phyloP scores from a whole-genome alignment of 2,329 filamentous ascomycete genomes.

The Knoxdaviesia capensis region DNA sequence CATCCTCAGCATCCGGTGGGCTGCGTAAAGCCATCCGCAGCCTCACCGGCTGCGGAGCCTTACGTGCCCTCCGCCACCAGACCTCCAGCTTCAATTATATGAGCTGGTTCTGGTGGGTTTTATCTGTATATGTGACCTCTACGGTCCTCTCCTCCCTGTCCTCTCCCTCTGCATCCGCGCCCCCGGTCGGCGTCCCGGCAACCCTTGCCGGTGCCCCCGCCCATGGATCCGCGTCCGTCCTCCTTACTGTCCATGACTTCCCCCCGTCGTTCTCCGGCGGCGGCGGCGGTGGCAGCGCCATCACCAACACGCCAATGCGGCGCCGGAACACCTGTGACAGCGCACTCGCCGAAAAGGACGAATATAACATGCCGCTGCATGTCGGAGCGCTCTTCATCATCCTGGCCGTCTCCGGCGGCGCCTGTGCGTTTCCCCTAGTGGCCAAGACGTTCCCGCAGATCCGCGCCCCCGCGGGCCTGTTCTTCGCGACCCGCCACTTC shows the following conservation, averaged over 20 bases:
- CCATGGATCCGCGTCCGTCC: constrained; percentile 1
- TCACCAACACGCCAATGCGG: constrained; percentile 3
- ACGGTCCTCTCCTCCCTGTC: constrained; percentile 9
- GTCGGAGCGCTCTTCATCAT: constrained; percentile 34
- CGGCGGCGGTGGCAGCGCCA: too few species aligned
- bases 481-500: constrained; percentile 44
- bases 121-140: constrained; percentile 19
- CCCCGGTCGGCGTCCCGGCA: constrained; percentile 1
- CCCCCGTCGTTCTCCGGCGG: too few species aligned
- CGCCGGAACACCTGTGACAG: constrained; percentile 7
- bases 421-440: constrained; percentile 32
- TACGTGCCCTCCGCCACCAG: too few species aligned
- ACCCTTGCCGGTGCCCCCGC: not conserved
- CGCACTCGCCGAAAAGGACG: constrained; percentile 11
- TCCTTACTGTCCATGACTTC: too few species aligned
- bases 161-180: not conserved
- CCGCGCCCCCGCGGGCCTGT: constrained; percentile 31
- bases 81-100: too few species aligned
- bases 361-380: constrained; percentile 37
- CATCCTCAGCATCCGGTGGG: too few species aligned
- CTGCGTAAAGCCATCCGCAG: too few species aligned
- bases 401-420: constrained; percentile 24
- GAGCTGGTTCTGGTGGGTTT: constrained; percentile 18
- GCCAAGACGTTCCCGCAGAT: constrained; percentile 29
- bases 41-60: too few species aligned